Percentiles rank a stretch among this genome's conserved stretches.
Conservation (phyloP, 2,329 filamentous ascomycete genomes). For the Acrocalymma vagum region DNA sequence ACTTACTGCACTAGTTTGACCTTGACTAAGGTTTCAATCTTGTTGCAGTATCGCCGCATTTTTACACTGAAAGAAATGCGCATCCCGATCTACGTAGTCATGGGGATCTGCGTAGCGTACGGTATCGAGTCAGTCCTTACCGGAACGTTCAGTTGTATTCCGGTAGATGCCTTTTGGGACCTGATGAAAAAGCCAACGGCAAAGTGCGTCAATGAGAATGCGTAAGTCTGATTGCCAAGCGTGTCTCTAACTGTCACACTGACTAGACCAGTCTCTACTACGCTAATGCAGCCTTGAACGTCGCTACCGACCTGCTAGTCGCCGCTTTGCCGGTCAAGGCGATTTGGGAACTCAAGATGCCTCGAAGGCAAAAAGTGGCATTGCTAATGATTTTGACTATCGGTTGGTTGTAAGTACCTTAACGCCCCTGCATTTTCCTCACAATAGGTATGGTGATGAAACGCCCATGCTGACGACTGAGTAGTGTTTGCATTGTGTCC, state of each 20-base stretch:
- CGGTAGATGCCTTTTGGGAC: slow-evolving; percentile 31
- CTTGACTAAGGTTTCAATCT: slow-evolving; percentile 36
- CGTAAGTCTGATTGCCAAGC: slow-evolving; percentile 22
- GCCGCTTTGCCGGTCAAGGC: slow-evolving; percentile 30
- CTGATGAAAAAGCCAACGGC: slow-evolving; percentile 21
- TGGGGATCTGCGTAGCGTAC: slow-evolving; percentile 27
- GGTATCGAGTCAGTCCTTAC: slow-evolving; percentile 20
- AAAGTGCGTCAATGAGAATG: slow-evolving; percentile 22
- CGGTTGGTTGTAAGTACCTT: slow-evolving; percentile 37
- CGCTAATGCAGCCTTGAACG: slow-evolving; percentile 29
- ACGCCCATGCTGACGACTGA: neutral
- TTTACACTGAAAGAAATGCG: slow-evolving; percentile 31
- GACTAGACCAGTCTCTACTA: slow-evolving; percentile 25
- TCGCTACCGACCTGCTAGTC: slow-evolving; percentile 33
- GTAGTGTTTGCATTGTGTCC: slow-evolving; percentile 38
- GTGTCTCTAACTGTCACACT: slow-evolving; percentile 6
- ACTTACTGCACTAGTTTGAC: slow-evolving; percentile 30
- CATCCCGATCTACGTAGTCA: slow-evolving; percentile 28
- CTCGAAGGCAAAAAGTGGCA: slow-evolving; percentile 27
- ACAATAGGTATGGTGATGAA: no score
- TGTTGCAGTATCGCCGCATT: slow-evolving; percentile 37
- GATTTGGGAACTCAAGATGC: slow-evolving; percentile 34
- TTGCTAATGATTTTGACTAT: slow-evolving; percentile 33
- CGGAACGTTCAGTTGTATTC: slow-evolving; percentile 28
- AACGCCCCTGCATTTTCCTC: no score